Evolutionary conservation across 495 filamentous ascomycete genomes (phyloP), one percentile per base, ranked within the genome.

Genomic region (Hypoxylon cercidicola): DNA sequence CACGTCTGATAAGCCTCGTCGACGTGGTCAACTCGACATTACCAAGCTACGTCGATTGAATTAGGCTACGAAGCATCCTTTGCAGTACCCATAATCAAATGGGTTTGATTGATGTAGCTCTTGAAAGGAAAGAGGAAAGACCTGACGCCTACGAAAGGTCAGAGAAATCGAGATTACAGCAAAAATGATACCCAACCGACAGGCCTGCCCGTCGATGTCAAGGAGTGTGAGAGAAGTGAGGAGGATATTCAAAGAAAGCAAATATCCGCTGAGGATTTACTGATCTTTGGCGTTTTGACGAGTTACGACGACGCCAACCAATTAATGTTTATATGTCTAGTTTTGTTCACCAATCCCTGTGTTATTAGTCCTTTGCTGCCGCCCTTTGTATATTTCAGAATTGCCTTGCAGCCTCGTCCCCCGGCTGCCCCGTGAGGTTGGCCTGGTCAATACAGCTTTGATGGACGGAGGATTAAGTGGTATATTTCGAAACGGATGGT

Each of bases 251-350:
- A 46, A 39, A 63, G 55, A n/a, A 49, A 53, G 44, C 39, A 44
- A 55, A 48, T 55, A 58, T 51, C 54, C 58, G 57, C 56, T 28
- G 16, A 49, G 37, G 40, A 48, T 61, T 43, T 54, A 37, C 45
- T 64, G 59, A 68, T 66, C 40, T 53, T 45, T 44, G 57, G 66
- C 62, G 62, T 46, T 58, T 54, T 64, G 40, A 69, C 47, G 67
- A 70, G 23, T 66, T 59, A 66, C 61, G 62, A 67, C 65, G 37
- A 54, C 71, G 56, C 55, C 64, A 69, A 61, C 37, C 61, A 34
- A 56, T 60, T 74, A 74, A 74, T 74, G 71, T 74, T 63, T 74
- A 74, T 47, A 67, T 74, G 65, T 59, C 59, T 74, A 74, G 60
- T 74, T 56, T 60, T 55, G 32, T 58, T 65, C 48, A 39, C 49